Evolutionary conservation across 2,329 filamentous ascomycete species (phyloP).

Genomic region (Diplodia scrobiculata): DNA sequence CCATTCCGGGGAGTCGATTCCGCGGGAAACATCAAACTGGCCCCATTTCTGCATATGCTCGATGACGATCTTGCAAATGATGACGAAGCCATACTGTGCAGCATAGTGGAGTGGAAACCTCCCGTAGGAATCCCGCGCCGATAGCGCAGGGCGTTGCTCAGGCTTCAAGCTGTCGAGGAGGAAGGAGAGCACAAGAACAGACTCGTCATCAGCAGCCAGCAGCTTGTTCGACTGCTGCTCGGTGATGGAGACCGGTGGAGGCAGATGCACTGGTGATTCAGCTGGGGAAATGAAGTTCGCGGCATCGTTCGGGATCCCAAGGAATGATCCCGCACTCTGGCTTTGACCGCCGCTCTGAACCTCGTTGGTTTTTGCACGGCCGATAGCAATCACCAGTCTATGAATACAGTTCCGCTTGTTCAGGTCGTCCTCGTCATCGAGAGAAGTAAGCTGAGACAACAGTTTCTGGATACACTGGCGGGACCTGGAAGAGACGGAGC

Average conservation of each 20-base stretch:
- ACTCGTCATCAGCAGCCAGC: constrained; percentile 69
- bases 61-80: constrained; percentile 86
- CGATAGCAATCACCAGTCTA: constrained; percentile 87
- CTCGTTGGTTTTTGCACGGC: constrained; percentile 66
- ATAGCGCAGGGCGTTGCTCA: constrained; percentile 68
- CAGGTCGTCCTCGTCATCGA: constrained; percentile 88
- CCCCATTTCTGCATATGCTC: constrained; percentile 86
- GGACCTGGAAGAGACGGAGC: constrained; percentile 70
- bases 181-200: constrained; percentile 66
- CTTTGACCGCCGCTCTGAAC: constrained; percentile 51
- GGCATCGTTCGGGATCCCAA: constrained; percentile 56
- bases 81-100: constrained; percentile 89
- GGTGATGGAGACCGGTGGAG: constrained; percentile 64
- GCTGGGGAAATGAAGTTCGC: constrained; percentile 79
- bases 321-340: constrained; percentile 38
- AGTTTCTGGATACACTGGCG: constrained; percentile 71
- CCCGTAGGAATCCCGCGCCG: constrained; percentile 73
- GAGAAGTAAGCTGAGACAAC: constrained; percentile 65
- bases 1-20: constrained; percentile 85
- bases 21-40: constrained; percentile 79
- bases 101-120: constrained; percentile 89
- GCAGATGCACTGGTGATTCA: constrained; percentile 64
- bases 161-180: constrained; percentile 68
- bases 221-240: constrained; percentile 65
- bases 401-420: constrained; percentile 94